Percentiles rank a stretch among this genome's conserved stretches.
Evolutionary conservation across 139 green algal genomes (phyloP).

Genomic region (Auxenochlorella pyrenoidosa): DNA sequence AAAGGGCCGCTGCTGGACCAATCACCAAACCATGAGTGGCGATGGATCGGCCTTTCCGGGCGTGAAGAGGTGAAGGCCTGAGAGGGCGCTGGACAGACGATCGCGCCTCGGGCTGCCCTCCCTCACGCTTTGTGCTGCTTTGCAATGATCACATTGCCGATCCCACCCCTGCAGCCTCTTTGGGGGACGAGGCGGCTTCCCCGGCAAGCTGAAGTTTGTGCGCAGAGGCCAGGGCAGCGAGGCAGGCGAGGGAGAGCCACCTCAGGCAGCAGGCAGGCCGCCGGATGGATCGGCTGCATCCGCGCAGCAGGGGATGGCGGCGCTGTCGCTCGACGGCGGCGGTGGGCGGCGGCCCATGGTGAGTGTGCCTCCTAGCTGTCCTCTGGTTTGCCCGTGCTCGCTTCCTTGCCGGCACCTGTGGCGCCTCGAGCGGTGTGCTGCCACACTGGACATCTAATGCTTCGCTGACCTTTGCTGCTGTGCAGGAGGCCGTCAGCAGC

Average conservation of each 20-base stretch:
- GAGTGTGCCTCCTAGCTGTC: not conserved
- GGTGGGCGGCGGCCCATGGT: slow-evolving; percentile 5
- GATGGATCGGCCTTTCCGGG: slow-evolving; percentile 4
- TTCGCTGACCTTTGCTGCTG: not conserved
- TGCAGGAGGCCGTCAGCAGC: slow-evolving; percentile 30
- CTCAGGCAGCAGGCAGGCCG: not conserved
- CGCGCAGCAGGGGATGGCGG: slow-evolving; percentile 16
- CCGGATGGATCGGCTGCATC: not conserved
- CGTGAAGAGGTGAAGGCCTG: slow-evolving; percentile 3
- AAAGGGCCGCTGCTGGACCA: not conserved
- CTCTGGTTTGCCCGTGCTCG: not conserved
- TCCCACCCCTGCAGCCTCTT: slow-evolving; percentile 31
- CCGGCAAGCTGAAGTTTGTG: slow-evolving; percentile 34
- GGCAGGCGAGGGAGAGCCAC: not conserved
- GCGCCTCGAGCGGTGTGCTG: no score
- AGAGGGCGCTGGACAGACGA: not conserved
- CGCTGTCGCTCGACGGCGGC: not conserved
- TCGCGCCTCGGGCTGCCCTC: not conserved
- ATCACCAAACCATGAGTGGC: not conserved
- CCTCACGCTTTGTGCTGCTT: no score
- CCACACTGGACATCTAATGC: no score
- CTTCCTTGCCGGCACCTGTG: not conserved
- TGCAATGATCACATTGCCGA: not conserved
- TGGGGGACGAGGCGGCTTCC: slow-evolving; percentile 10
- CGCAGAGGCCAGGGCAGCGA: slow-evolving; percentile 8